These are phyloP conservation scores for Fusarium penzigii DNA, from an alignment of 2,329 filamentous ascomycete genomes.

Conservation along the genomic window DNA sequence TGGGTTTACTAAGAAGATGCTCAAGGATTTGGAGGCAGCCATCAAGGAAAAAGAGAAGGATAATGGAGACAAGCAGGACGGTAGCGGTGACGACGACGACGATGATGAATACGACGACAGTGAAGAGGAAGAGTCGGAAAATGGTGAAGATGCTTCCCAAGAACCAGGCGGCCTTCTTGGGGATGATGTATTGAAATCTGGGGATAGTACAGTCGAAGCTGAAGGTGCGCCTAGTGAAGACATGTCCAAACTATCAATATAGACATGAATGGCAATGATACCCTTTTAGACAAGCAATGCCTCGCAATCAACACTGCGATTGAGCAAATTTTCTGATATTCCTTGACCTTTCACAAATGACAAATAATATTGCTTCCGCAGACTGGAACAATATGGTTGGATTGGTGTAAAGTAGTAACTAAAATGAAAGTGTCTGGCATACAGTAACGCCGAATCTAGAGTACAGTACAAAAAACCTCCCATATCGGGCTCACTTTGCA, in stretches of 20 bases:
- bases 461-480: constrained; percentile 37
- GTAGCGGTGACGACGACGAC: constrained; percentile 33
- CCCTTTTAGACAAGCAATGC: constrained; percentile 6
- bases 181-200: constrained; percentile 17
- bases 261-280: constrained; percentile 21
- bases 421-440: too few species aligned
- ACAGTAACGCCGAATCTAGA: constrained; percentile 36
- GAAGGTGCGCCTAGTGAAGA: constrained; percentile 12
- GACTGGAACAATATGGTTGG: too few species aligned
- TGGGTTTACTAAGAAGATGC: constrained; percentile 95
- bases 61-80: constrained; percentile 36
- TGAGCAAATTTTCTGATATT: not conserved
- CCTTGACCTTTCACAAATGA: too few species aligned
- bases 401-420: too few species aligned
- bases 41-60: constrained; percentile 74
- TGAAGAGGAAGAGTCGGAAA: constrained; percentile 18
- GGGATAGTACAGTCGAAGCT: constrained; percentile 19
- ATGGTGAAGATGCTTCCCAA: not conserved
- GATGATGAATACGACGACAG: constrained; percentile 31
- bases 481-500: constrained; percentile 35
- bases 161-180: constrained; percentile 22
- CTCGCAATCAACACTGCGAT: not conserved
- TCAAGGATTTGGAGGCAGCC: constrained; percentile 88
- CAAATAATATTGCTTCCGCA: too few species aligned
- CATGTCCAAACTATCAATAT: constrained; percentile 33